Percentiles rank a stretch among this genome's conserved stretches.
Evolutionary conservation across 2,329 filamentous ascomycete genomes (phyloP).

Genomic region (Hortaea werneckii): DNA sequence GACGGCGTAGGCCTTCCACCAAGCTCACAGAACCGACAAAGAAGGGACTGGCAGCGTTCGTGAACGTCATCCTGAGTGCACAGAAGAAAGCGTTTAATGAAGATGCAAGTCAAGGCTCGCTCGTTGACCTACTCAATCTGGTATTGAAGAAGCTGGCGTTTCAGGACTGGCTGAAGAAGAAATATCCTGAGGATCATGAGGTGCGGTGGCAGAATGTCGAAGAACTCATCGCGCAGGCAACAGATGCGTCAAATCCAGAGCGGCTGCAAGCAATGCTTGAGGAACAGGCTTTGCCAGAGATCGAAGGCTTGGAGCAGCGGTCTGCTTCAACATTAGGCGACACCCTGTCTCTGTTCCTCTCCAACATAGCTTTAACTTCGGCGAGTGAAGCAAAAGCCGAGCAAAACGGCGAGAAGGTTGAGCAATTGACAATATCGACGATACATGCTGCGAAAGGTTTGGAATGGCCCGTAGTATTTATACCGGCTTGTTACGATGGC

Average conservation of each 20-base stretch:
- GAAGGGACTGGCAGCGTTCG: slow-evolving; percentile 48
- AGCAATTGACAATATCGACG: slow-evolving; percentile 78
- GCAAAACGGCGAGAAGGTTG: slow-evolving; percentile 43
- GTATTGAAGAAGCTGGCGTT: slow-evolving; percentile 59
- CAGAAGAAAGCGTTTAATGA: slow-evolving; percentile 43
- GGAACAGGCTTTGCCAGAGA: slow-evolving; percentile 48
- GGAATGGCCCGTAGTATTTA: slow-evolving; percentile 92
- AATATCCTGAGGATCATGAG: slow-evolving; percentile 65
- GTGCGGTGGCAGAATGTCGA: slow-evolving; percentile 79
- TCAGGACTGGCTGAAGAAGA: slow-evolving; percentile 60
- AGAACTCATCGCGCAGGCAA: slow-evolving; percentile 72
- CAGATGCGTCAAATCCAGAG: slow-evolving; percentile 49
- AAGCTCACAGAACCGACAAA: slow-evolving; percentile 47
- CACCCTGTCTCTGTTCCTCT: slow-evolving; percentile 68
- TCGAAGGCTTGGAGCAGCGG: slow-evolving; percentile 58
- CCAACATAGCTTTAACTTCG: slow-evolving; percentile 78
- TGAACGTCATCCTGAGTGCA: slow-evolving; percentile 49
- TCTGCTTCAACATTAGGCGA: slow-evolving; percentile 44
- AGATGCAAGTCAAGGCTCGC: slow-evolving; percentile 26
- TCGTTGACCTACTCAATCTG: slow-evolving; percentile 44
- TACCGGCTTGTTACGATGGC: slow-evolving; percentile 80
- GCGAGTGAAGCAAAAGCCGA: slow-evolving; percentile 59
- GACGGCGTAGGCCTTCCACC: slow-evolving; percentile 40
- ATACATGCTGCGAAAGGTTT: slow-evolving; percentile 94
- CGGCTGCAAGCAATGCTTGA: slow-evolving; percentile 19